Conservation (phyloP, 768 basidiomycete species). For the Russula emetica region DNA sequence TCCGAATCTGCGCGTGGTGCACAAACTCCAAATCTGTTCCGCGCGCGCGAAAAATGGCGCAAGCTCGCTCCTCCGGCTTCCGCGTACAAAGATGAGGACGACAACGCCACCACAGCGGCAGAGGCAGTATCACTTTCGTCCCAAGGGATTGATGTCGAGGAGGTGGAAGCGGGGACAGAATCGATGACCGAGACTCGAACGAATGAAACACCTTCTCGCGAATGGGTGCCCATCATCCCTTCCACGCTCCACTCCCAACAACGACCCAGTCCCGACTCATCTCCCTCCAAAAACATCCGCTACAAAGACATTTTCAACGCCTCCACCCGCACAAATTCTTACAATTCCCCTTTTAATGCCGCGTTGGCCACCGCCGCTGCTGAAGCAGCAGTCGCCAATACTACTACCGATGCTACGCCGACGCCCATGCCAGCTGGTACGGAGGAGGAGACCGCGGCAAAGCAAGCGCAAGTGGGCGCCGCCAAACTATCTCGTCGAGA, state of each 20-base stretch:
- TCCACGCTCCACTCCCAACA: neutral
- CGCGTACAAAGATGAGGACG: neutral
- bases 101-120: neutral
- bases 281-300: neutral
- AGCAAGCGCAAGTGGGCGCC: too few relatives aligned
- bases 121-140: neutral
- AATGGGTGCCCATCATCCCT: conserved; percentile 15
- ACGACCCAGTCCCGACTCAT: neutral
- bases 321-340: neutral
- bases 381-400: neutral
- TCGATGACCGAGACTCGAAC: neutral
- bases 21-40: conserved; percentile 14
- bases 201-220: neutral
- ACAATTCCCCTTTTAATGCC: neutral
- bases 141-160: neutral
- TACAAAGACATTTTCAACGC: too few relatives aligned
- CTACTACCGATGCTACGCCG: neutral
- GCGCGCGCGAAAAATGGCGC: conserved; percentile 19
- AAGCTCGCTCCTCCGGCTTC: neutral
- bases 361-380: neutral
- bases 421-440: neutral
- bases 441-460: too few relatives aligned
- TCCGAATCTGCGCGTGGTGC: conserved; percentile 17
- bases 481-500: conserved; percentile 22
- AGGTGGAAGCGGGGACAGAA: neutral